These are phyloP conservation scores for Elaeis oleifera DNA, from an alignment of 202 grass and related monocot species.

Conservation along the genomic window DNA sequence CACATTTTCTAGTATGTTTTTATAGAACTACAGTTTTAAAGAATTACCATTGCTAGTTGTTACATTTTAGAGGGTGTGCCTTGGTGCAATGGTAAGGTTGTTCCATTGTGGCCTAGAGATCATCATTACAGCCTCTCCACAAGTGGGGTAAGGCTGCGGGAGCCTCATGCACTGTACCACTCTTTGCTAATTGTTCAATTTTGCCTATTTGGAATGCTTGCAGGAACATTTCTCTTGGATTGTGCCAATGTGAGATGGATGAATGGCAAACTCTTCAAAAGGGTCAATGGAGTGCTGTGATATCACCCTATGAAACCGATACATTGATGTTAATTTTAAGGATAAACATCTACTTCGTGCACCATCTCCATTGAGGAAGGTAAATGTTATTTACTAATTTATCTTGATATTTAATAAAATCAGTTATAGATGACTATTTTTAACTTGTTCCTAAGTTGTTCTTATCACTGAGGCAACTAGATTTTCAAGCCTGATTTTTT, in stretches of 20 bases:
- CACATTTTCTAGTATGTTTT: background rate
- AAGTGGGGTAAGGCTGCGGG: no score
- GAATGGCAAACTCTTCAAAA: conserved; percentile 68
- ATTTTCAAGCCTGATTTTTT: background rate
- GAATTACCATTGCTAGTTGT: no score
- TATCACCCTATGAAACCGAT: conserved; percentile 74
- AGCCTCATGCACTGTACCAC: no score
- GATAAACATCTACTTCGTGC: conserved; percentile 59
- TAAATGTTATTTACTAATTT: conserved; percentile 21
- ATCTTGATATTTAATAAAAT: background rate
- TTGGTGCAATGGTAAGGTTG: no score
- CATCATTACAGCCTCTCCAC: no score
- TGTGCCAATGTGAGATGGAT: conserved; percentile 60
- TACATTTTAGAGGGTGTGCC: no score
- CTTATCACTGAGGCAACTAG: conserved; percentile 9
- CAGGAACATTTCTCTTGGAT: conserved; percentile 62
- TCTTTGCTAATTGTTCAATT: no score
- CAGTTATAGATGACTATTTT: no score
- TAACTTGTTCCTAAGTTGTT: no score
- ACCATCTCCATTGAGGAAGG: conserved; percentile 75
- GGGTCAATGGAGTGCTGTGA: conserved; percentile 54
- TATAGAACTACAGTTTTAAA: no score
- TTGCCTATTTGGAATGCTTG: background rate
- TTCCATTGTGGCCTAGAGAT: no score
- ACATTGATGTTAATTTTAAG: conserved; percentile 63